Conservation (phyloP, 352 stramenopile genomes). For the Phytophthora cajani region DNA sequence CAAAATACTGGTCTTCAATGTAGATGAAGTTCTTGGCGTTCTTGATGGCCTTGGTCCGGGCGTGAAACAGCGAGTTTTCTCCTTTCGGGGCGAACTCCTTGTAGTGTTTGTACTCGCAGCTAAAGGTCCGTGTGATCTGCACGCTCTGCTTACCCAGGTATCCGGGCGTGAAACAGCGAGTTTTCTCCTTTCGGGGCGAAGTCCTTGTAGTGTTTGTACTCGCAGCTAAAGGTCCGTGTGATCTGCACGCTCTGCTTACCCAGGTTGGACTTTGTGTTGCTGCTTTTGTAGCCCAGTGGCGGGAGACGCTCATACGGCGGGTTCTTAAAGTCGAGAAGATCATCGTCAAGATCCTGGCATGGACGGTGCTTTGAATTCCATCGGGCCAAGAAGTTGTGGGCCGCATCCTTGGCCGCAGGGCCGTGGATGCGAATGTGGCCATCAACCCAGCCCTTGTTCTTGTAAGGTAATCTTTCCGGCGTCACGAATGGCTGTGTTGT, state of each 20-base stretch:
- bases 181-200: constrained; percentile 61
- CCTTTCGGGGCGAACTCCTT: constrained; percentile 57
- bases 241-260: constrained; percentile 51
- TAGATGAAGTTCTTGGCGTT: constrained; percentile 49
- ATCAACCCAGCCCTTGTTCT: constrained; percentile 62
- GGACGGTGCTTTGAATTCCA: constrained; percentile 50
- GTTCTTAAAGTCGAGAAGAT: constrained; percentile 51
- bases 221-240: constrained; percentile 67
- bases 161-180: constrained; percentile 43
- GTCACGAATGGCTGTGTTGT: constrained; percentile 44
- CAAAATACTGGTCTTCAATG: constrained; percentile 35
- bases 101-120: constrained; percentile 57
- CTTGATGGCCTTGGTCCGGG: constrained; percentile 50
- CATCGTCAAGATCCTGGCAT: constrained; percentile 26
- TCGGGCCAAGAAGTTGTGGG: constrained; percentile 52
- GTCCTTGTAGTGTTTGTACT: constrained; percentile 51
- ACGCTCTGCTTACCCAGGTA: too few relatives aligned
- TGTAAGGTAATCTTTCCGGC: constrained; percentile 35
- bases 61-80: constrained; percentile 56
- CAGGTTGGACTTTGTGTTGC: constrained; percentile 12
- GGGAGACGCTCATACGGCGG: constrained; percentile 29
- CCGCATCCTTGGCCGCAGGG: constrained; percentile 48
- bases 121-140: constrained; percentile 72
- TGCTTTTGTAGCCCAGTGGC: constrained; percentile 11
- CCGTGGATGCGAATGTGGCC: constrained; percentile 49